Base-by-base conservation (phyloP, 768 basidiomycete species). In the Leccinum obscurum region DNA sequence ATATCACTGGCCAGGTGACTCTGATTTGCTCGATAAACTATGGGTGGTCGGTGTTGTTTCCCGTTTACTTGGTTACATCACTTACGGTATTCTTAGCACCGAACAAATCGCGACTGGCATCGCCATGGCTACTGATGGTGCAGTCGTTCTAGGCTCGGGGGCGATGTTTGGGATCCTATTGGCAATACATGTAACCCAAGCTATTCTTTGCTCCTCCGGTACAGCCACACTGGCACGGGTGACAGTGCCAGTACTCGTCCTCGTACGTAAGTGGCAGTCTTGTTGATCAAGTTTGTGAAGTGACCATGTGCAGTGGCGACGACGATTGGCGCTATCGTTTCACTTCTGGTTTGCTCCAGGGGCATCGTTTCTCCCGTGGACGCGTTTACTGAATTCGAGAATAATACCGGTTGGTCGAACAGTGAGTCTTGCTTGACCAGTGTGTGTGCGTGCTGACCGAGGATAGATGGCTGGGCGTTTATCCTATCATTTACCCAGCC, bases 351-450 rank as follows among this genome's bases (percentile, higher is more conserved):
- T 57, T 66, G 66, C 14, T 64, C 70, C 10, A 62, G 60, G 17
- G 58, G 61, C 20, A 52, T 61, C 5, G 64, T 61, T 14, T 61
- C 67, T 14, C 52, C 69, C 1, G 55, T 37, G 54, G 65, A 62
- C n/a, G 69, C 67, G 3, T 65, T 66, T 52, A 69, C 62, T 9
- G 61, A 68, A 28, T 70, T 72, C n/a, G 71, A 71, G 58, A 70
- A 71, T 37, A 63, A 70, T 15, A 68, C 61, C 1, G 69, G 63
- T 6, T 70, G 68, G 71, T 60, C 62, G 2, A 58, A 65, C 39
- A 61, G 69, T 62, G 37, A 3, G 48, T 26, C 44, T 41, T 7
- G 17, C 17, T 10, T 9, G 7, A 26, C 50, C 8, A 37, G 11
- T 17, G 39, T 20, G n/a, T n/a, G n/a, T 6, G 24, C 3, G n/a